Percentiles rank a stretch among this genome's conserved stretches.
Evolutionary conservation across 495 filamentous ascomycete genomes (phyloP).

Genomic region (Aspergillus bridgeri): DNA sequence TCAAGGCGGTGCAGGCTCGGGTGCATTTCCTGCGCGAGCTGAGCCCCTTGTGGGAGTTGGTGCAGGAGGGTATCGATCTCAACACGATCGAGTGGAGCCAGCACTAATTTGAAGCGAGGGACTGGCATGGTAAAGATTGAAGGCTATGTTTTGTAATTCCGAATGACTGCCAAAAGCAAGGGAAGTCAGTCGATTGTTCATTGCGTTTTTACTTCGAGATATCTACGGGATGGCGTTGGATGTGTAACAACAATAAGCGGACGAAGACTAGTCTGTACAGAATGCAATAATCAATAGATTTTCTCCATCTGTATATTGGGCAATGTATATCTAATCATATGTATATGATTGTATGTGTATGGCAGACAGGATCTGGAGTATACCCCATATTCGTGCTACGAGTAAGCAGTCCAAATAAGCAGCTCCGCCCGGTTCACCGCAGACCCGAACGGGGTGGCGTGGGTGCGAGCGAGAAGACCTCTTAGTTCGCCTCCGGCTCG

Average conservation of each 20-base stretch:
- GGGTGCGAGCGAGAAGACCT: constrained; percentile 29
- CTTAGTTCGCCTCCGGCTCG: constrained; percentile 19
- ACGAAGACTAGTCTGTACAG: constrained; percentile 16
- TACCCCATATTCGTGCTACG: not conserved
- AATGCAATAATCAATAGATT: constrained; percentile 10
- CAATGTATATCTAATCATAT: no score
- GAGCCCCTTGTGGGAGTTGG: constrained; percentile 95
- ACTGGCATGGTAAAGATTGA: not conserved
- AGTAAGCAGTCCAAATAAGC: not conserved
- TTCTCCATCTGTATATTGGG: no score
- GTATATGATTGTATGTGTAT: no score
- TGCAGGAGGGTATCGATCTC: constrained; percentile 93
- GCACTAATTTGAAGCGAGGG: constrained; percentile 50
- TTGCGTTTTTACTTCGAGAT: constrained; percentile 8
- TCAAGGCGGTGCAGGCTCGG: constrained; percentile 87
- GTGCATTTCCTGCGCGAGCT: constrained; percentile 92
- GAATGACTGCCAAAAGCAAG: constrained; percentile 4
- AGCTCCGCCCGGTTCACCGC: constrained; percentile 17
- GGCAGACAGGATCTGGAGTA: not conserved
- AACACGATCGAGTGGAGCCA: constrained; percentile 98
- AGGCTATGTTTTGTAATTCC: constrained; percentile 1
- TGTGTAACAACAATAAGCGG: constrained; percentile 14
- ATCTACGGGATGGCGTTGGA: constrained; percentile 32
- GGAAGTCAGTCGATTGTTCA: constrained; percentile 9
- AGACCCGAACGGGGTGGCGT: constrained; percentile 29